Evolutionary conservation across 1,139 yeast genomes (phyloP), one percentile per base, ranked within the genome.

Genomic region (Yamadazyma trypodendri): DNA sequence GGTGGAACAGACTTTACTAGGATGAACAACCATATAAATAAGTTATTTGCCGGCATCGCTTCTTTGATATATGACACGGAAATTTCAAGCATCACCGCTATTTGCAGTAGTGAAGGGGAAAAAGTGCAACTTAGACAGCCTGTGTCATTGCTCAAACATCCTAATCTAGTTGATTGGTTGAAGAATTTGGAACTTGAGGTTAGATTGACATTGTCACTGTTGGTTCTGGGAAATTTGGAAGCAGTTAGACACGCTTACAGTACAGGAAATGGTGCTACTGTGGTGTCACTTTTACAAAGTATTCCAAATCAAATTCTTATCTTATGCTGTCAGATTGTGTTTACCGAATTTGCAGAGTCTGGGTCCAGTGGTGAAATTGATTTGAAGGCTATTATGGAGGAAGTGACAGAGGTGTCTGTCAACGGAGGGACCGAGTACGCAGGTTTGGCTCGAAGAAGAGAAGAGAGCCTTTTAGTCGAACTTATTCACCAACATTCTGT

Each of bases 41-140:
- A 86, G 51, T 75, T 92, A 80, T 89, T 84, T 56, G 60, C 79
- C 3, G 95, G 95, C 1, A 66, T 88, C 8, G 51, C 72, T 0
- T 57, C 66, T 3, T 50, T 87, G 2, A 52, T 61, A 0, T 68
- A 64, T 40, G 74, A 75, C 24, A 48, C 55, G 0, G 65, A 64
- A 2, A 52, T 53, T 6, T 58, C 65, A 0, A 35, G 48, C 0
- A 75, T 88, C 2, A 49, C 50, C 0, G 79, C 78, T 1, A 64
- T 89, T 1, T 38, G 50, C 1, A 84, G 96, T 20, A 65, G 68
- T 7, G 84, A 86, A 47, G 84, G 81, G 0, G 97, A 90, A 50
- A 40, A 33, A 0, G 60, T 90, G 1, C 7, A 12, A 0, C 62
- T 90, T 11, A 35, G 31, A 0, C 52, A 59, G 3, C 74, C 79